Evolutionary conservation across 2,329 filamentous ascomycete species (phyloP).

Genomic region (Penicillium sp.): DNA sequence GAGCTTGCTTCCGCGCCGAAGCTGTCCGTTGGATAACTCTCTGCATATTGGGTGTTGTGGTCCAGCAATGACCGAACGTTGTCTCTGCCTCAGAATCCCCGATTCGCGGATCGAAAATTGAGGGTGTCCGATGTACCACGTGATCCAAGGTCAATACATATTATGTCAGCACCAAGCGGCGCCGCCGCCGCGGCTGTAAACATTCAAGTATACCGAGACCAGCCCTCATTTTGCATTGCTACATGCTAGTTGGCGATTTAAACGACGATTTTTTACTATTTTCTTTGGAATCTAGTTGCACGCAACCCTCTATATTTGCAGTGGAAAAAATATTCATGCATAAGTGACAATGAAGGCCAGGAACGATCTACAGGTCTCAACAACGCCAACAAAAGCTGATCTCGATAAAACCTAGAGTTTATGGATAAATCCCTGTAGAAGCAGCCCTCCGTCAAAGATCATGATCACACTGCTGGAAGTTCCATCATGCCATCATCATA

Average conservation of each 20-base stretch:
- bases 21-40: slow-evolving; percentile 67
- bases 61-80: slow-evolving; percentile 34
- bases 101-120: slow-evolving; percentile 29
- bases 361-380: neutral
- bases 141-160: slow-evolving; percentile 6
- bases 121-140: slow-evolving; percentile 23
- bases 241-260: neutral
- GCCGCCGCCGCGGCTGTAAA: no score
- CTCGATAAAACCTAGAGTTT: neutral
- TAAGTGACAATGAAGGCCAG: neutral
- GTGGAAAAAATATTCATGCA: no score
- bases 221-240: neutral
- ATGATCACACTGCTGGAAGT: neutral
- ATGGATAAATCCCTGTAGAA: no score
- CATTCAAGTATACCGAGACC: neutral
- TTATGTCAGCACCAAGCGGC: neutral
- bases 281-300: neutral
- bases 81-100: slow-evolving; percentile 19
- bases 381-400: neutral
- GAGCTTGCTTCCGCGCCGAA: slow-evolving; percentile 65
- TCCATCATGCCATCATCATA: neutral
- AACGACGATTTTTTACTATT: no score
- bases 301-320: neutral
- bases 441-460: neutral
- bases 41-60: slow-evolving; percentile 58